Conservation (phyloP, 768 basidiomycete species). For the Sutorius australiensis region DNA sequence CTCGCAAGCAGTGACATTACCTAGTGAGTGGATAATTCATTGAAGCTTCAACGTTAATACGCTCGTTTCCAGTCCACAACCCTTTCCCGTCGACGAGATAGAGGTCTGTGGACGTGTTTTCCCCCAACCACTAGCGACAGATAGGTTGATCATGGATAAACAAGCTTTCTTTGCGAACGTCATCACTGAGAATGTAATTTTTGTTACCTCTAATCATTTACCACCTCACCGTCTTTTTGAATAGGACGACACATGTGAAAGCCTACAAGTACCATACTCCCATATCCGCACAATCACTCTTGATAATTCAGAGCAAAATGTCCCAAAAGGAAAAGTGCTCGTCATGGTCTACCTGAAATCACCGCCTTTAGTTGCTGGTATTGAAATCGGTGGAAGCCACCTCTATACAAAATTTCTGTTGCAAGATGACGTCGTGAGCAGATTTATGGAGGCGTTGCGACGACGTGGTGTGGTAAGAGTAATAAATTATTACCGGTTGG, state of each 20-base stretch:
- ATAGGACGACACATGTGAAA: conserved; percentile 50
- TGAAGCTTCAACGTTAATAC: conserved; percentile 1
- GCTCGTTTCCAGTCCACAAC: conserved; percentile 49
- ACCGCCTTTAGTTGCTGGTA: conserved; percentile 39
- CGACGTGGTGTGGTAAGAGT: conserved; percentile 46
- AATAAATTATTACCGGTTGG: not conserved
- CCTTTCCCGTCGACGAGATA: conserved; percentile 46
- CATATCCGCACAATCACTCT: conserved; percentile 26
- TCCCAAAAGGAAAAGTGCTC: conserved; percentile 14
- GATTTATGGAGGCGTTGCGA: conserved; percentile 41
- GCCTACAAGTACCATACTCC: conserved; percentile 44
- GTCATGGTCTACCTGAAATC: conserved; percentile 33
- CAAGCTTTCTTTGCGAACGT: conserved; percentile 51
- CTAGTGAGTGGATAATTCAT: conserved; percentile 39
- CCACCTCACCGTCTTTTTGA: conserved; percentile 5
- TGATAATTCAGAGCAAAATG: conserved; percentile 20
- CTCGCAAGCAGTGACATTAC: conserved; percentile 44
- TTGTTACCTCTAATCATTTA: not conserved
- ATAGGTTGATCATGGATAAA: conserved; percentile 51
- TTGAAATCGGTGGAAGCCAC: conserved; percentile 18
- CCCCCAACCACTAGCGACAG: conserved; percentile 36
- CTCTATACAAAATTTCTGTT: conserved; percentile 39
- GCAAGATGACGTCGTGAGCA: conserved; percentile 27
- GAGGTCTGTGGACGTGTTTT: conserved; percentile 33
- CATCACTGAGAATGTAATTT: conserved; percentile 21